Percentiles rank a stretch among this genome's conserved stretches.
Evolutionary conservation across 2,329 filamentous ascomycete species (phyloP).

Genomic region (Hymenoscyphus repandus): DNA sequence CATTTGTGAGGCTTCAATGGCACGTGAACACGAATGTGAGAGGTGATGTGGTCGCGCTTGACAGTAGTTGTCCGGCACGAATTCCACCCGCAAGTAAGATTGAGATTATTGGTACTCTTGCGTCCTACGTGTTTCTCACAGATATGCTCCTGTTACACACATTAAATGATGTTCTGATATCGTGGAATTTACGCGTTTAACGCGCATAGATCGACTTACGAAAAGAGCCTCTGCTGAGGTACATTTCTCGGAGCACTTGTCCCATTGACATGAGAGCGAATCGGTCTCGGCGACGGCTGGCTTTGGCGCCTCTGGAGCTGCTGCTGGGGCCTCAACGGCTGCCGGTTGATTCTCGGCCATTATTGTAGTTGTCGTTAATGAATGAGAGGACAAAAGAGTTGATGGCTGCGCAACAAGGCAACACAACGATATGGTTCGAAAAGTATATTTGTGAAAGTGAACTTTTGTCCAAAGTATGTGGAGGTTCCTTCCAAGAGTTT

Average conservation of each 20-base stretch:
- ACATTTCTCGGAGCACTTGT: conserved; percentile 35
- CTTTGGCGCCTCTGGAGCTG: conserved; percentile 16
- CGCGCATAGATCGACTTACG: conserved; percentile 31
- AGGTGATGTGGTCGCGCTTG: conserved; percentile 98
- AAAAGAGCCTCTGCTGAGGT: conserved; percentile 36
- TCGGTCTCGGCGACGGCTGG: conserved; percentile 27
- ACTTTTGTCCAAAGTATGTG: too few relatives aligned
- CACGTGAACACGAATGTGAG: conserved; percentile 97
- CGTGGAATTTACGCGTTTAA: too few relatives aligned
- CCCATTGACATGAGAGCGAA: conserved; percentile 37
- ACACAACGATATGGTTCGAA: too few relatives aligned
- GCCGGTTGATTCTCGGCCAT: conserved; percentile 18
- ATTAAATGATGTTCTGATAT: neutral
- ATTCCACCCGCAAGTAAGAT: conserved; percentile 95
- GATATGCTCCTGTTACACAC: conserved; percentile 72
- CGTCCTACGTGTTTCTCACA: conserved; percentile 97
- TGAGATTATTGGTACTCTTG: conserved; percentile 98
- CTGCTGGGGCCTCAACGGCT: conserved; percentile 11
- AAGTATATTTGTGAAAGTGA: too few relatives aligned
- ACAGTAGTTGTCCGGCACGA: conserved; percentile 93
- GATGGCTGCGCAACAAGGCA: too few relatives aligned
- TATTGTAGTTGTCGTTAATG: neutral
- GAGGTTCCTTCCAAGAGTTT: too few relatives aligned
- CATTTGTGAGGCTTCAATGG: conserved; percentile 98
- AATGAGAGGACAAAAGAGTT: neutral